These are phyloP conservation scores for Colletotrichum aenigma DNA, from an alignment of 2,329 filamentous ascomycete species.

Conservation along the genomic window DNA sequence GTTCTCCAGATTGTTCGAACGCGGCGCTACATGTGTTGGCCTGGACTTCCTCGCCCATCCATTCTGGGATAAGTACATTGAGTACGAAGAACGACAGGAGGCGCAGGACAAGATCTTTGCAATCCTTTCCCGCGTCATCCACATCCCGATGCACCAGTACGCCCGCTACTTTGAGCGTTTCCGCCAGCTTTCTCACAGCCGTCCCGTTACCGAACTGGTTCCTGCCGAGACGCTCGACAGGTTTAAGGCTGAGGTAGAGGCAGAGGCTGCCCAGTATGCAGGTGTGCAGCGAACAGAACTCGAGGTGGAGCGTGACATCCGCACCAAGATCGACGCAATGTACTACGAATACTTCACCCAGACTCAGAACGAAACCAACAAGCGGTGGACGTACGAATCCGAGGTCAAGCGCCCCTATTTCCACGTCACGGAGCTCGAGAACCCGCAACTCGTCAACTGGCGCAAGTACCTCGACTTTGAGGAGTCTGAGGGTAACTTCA, in stretches of 20 bases:
- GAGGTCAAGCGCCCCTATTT: conserved; percentile 97
- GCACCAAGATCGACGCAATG: conserved; percentile 77
- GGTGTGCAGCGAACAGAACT: conserved; percentile 66
- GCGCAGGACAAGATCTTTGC: conserved; percentile 83
- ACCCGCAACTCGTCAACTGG: conserved; percentile 87
- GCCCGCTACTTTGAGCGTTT: conserved; percentile 94
- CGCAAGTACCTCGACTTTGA: conserved; percentile 96
- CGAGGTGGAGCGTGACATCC: conserved; percentile 84
- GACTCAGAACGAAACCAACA: conserved; percentile 87
- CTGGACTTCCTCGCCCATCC: conserved; percentile 93
- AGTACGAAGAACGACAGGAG: conserved; percentile 92
- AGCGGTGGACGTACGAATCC: conserved; percentile 93
- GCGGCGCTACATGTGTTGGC: conserved; percentile 82
- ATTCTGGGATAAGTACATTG: conserved; percentile 99
- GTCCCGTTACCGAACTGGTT: conserved; percentile 75
- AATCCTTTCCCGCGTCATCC: conserved; percentile 81
- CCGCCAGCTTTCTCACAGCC: conserved; percentile 73
- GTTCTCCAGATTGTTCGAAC: conserved; percentile 82
- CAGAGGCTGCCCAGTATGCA: conserved; percentile 60
- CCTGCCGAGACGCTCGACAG: conserved; percentile 69
- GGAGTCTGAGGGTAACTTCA: conserved; percentile 79
- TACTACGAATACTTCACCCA: conserved; percentile 81
- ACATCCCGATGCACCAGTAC: conserved; percentile 95
- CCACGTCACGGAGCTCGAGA: conserved; percentile 91
- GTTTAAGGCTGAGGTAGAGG: conserved; percentile 74